A percentile compares a stretch with the other conserved stretches of the same genome.
These are phyloP conservation scores for Aureobasidium melanogenum DNA, from an alignment of 2,329 filamentous ascomycete species.

Conservation along the genomic window DNA sequence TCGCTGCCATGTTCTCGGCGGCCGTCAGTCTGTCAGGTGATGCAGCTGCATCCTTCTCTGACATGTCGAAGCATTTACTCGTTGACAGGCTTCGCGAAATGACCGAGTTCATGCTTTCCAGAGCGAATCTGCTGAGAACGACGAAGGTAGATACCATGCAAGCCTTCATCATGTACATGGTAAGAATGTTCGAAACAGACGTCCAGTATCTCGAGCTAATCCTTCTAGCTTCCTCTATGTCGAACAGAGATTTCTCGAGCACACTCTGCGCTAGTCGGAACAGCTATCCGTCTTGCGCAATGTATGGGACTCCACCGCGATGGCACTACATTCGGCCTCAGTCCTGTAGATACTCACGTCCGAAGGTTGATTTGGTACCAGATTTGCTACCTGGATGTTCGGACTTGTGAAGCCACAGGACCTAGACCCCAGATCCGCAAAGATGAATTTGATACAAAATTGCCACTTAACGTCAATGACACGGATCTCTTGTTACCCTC, in stretches of 20 bases:
- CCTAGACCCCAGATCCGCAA: slow-evolving; percentile 62
- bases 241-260: slow-evolving; percentile 62
- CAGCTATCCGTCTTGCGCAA: slow-evolving; percentile 64
- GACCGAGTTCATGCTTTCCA: slow-evolving; percentile 57
- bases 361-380: slow-evolving; percentile 69
- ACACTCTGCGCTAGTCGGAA: slow-evolving; percentile 63
- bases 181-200: slow-evolving; percentile 30
- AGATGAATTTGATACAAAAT: slow-evolving; percentile 65
- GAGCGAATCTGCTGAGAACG: slow-evolving; percentile 62
- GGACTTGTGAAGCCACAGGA: slow-evolving; percentile 66
- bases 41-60: slow-evolving; percentile 43
- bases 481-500: slow-evolving; percentile 44
- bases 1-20: slow-evolving; percentile 61
- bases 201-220: slow-evolving; percentile 17
- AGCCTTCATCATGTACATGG: slow-evolving; percentile 68
- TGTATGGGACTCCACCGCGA: slow-evolving; percentile 71
- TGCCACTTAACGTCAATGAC: slow-evolving; percentile 64
- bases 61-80: slow-evolving; percentile 47
- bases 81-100: slow-evolving; percentile 56
- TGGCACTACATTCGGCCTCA: slow-evolving; percentile 56
- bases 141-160: slow-evolving; percentile 67
- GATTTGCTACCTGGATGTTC: slow-evolving; percentile 65
- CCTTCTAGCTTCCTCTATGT: slow-evolving; percentile 56
- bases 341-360: slow-evolving; percentile 60
- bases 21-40: slow-evolving; percentile 56